phyloP scores from a whole-genome alignment of 2,329 filamentous ascomycete genomes.

The Cercospora sp. region DNA sequence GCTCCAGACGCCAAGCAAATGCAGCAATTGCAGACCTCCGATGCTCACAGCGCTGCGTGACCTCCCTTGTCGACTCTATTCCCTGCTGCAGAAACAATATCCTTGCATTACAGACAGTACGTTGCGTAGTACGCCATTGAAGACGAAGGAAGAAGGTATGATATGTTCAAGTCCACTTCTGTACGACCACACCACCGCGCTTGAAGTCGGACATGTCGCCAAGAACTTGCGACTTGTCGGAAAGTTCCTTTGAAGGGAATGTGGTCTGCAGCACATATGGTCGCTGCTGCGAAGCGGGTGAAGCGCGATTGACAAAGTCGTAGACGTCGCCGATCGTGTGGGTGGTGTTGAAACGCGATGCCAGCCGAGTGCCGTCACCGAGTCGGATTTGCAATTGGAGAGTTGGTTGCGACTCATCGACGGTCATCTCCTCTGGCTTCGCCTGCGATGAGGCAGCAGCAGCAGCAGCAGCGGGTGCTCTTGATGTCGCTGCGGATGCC shows the following conservation, averaged over 20 bases:
- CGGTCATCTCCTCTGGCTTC: constrained; percentile 47
- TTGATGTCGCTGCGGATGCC: constrained; percentile 27
- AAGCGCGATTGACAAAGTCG: constrained; percentile 68
- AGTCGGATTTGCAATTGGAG: constrained; percentile 75
- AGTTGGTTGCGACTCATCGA: constrained; percentile 68
- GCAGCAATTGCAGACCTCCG: constrained; percentile 1
- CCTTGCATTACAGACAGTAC: background rate
- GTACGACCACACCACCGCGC: constrained; percentile 57
- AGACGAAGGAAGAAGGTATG: background rate
- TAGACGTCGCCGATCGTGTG: constrained; percentile 79
- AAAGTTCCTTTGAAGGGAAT: constrained; percentile 79
- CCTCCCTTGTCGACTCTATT: background rate
- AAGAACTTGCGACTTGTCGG: constrained; percentile 58
- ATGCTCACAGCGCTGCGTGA: background rate
- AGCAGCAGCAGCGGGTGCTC: constrained; percentile 40
- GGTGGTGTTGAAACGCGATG: constrained; percentile 78
- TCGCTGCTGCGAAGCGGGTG: constrained; percentile 58
- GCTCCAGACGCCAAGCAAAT: constrained; percentile 10
- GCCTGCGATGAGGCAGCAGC: constrained; percentile 39
- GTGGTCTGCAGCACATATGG: constrained; percentile 76
- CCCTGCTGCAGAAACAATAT: background rate
- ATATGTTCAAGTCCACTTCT: constrained; percentile 50
- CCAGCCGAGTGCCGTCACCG: constrained; percentile 72
- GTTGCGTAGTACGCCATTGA: background rate
- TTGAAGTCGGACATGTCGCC: constrained; percentile 54